Conservation (phyloP, 179 eudicot species). For the Corrigiola litoralis region DNA sequence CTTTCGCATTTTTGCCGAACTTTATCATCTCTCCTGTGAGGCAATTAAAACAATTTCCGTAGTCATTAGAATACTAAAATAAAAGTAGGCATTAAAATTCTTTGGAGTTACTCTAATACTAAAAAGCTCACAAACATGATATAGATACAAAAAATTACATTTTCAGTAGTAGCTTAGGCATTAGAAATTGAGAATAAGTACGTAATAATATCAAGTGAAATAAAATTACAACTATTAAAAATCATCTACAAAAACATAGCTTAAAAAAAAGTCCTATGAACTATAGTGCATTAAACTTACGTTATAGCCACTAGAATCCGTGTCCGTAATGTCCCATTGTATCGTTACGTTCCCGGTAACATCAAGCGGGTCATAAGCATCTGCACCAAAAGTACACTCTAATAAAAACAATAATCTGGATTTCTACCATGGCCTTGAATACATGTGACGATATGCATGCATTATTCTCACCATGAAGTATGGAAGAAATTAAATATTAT, state of each 20-base stretch:
- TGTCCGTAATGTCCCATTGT: constrained; percentile 68
- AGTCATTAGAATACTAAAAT: too few relatives aligned
- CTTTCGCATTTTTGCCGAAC: too few relatives aligned
- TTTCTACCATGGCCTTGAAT: not conserved
- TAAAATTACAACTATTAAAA: not conserved
- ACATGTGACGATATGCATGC: not conserved
- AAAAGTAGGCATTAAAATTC: too few relatives aligned
- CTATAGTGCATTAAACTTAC: constrained; percentile 40
- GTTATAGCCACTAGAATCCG: constrained; percentile 32
- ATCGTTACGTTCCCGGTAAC: constrained; percentile 65
- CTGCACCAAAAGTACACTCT: constrained; percentile 33
- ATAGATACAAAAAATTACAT: too few relatives aligned
- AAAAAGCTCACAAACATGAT: not conserved
- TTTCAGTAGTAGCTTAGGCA: too few relatives aligned
- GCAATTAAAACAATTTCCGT: too few relatives aligned
- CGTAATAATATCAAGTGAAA: not conserved
- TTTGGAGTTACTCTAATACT: too few relatives aligned
- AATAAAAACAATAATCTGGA: not conserved
- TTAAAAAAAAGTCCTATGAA: too few relatives aligned
- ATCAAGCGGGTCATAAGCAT: constrained; percentile 79
- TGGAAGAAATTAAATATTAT: too few relatives aligned
- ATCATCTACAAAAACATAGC: not conserved
- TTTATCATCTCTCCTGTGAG: too few relatives aligned
- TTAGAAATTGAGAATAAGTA: too few relatives aligned
- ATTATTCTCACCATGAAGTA: too few relatives aligned